Percentiles rank a stretch among this genome's conserved stretches.
Evolutionary conservation across 495 filamentous ascomycete genomes (phyloP).

Genomic region (Emericellopsis terricola): DNA sequence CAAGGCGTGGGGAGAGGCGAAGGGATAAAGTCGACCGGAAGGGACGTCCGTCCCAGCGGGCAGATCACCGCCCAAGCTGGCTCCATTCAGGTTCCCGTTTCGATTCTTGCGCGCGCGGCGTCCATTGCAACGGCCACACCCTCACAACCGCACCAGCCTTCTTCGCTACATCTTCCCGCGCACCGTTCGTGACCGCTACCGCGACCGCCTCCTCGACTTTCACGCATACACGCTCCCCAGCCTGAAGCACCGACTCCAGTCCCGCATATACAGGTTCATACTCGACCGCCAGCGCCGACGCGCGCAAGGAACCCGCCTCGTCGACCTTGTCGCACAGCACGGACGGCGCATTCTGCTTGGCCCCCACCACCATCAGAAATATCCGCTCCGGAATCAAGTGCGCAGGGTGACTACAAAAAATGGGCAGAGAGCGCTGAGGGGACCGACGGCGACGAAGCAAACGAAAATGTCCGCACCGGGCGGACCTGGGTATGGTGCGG

Average conservation of each 20-base stretch:
- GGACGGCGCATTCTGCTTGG: conserved; percentile 24
- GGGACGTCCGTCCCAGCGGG: too few relatives aligned
- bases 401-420: background rate
- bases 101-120: background rate
- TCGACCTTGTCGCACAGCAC: conserved; percentile 30
- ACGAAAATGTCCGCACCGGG: conserved; percentile 9
- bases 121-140: conserved; percentile 1
- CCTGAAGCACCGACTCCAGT: conserved; percentile 49
- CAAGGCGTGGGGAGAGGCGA: too few relatives aligned
- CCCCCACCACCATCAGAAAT: conserved; percentile 4
- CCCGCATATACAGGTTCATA: conserved; percentile 56
- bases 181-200: conserved; percentile 35
- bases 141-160: conserved; percentile 20
- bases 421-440: conserved; percentile 1
- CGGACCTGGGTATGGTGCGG: conserved; percentile 8
- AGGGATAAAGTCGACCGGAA: too few relatives aligned
- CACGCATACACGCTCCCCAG: conserved; percentile 56
- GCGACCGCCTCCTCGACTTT: conserved; percentile 43
- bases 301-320: conserved; percentile 26
- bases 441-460: background rate
- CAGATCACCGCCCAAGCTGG: too few relatives aligned
- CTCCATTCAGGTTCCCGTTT: conserved; percentile 1
- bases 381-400: background rate
- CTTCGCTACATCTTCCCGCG: conserved; percentile 41
- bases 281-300: conserved; percentile 41